Percentiles rank a stretch among this genome's conserved stretches.
Evolutionary conservation across 352 stramenopile genomes (phyloP).

Genomic region (Phytophthora citrophthora): DNA sequence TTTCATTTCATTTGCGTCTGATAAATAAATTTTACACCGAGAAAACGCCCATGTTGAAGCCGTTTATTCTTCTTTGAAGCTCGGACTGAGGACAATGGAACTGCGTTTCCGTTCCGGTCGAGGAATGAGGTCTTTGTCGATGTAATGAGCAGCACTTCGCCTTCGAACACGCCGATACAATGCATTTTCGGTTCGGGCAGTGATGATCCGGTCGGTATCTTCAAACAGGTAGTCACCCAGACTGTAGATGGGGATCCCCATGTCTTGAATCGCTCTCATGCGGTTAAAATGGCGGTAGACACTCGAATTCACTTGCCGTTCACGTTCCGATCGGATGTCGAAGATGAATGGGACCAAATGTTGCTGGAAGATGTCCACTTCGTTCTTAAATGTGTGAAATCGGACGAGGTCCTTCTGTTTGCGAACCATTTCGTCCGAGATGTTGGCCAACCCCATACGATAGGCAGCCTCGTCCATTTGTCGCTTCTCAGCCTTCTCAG

Average conservation of each 20-base stretch:
- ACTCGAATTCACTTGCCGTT: slow-evolving; percentile 67
- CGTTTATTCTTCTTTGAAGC: slow-evolving; percentile 9
- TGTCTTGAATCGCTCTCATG: slow-evolving; percentile 70
- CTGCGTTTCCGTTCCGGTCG: slow-evolving; percentile 30
- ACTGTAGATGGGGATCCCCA: slow-evolving; percentile 83
- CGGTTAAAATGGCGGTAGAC: slow-evolving; percentile 77
- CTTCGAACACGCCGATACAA: slow-evolving; percentile 61
- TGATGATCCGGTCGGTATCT: slow-evolving; percentile 58
- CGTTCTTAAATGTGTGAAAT: slow-evolving; percentile 76
- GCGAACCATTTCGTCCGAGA: slow-evolving; percentile 58
- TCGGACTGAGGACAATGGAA: slow-evolving; percentile 25
- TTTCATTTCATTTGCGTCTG: slow-evolving; percentile 61
- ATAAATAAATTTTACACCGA: slow-evolving; percentile 61
- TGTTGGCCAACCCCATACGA: slow-evolving; percentile 60
- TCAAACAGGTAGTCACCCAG: slow-evolving; percentile 56
- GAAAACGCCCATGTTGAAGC: slow-evolving; percentile 1
- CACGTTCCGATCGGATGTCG: slow-evolving; percentile 52
- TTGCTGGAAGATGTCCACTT: slow-evolving; percentile 85
- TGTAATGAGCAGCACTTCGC: slow-evolving; percentile 62
- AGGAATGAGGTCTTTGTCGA: slow-evolving; percentile 67
- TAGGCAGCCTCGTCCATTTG: slow-evolving; percentile 51
- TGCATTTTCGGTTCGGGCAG: slow-evolving; percentile 45
- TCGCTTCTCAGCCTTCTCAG: slow-evolving; percentile 38
- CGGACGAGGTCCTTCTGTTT: slow-evolving; percentile 64
- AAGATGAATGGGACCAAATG: slow-evolving; percentile 74